Base-by-base conservation (phyloP, 225 moss, liverwort and hornwort species). In the Antitrichia curtipendula region DNA sequence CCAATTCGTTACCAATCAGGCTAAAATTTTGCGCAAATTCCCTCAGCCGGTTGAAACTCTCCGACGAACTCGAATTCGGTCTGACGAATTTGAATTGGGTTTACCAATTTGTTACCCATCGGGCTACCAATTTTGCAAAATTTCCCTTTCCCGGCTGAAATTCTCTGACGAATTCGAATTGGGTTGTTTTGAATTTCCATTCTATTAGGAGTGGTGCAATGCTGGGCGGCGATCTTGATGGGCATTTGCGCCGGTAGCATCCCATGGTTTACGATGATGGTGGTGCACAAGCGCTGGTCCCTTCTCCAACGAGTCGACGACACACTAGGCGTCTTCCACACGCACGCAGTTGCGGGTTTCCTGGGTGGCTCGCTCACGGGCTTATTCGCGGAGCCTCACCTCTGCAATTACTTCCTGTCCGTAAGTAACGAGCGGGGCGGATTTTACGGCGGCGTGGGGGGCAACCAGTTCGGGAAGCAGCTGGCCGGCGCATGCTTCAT, bases 191-290 rank as follows among this genome's bases (percentile, higher is more conserved):
- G 19, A 47, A 62, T 32, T 32, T 47, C 4, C 16, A 10, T 64
- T 32, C 24, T 13, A 41, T 11, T 91, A 93, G 93, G 93, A 62
- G 92, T 93, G 86, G 92, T 92, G 61, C 88, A 93, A 60, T 89
- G 92, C 76, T 93, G 93, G 93, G 89, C 92, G 6, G 89, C 93
- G 20, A 92, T 93, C 11, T 25, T 93, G 47, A 93, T 93, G 91
- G 93, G 93, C 6, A 73, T 92, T 12, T 81, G 65, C 66, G 9
- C 93, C 4, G 93, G 93, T 12, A 92, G 91, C 38, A 86, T 93
- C 22, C 93, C 93, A 5, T 93, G 93, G 93, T 93, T 92, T 68
- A 93, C 93, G 13, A 93, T 93, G 93, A 93, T 93, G 93, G 92
- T 93, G 8, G 84, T 93, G 40, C 92, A 93, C 90, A 93, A 92